Evolutionary conservation across 768 basidiomycete genomes (phyloP).

Genomic region (Boletus speciosus): DNA sequence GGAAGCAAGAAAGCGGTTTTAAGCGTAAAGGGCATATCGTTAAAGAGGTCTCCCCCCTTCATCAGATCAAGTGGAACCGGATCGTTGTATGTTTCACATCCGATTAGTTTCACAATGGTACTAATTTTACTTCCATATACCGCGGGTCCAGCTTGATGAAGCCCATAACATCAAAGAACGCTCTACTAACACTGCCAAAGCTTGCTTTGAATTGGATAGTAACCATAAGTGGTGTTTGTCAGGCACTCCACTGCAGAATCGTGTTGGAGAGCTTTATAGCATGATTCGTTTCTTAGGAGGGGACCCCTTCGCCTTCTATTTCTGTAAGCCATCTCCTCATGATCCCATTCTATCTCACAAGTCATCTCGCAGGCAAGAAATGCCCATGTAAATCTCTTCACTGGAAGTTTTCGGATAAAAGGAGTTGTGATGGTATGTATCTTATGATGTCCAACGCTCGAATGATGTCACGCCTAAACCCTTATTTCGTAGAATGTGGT

Average conservation of each 20-base stretch:
- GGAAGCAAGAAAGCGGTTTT: slow-evolving; percentile 91
- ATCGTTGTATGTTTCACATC: slow-evolving; percentile 51
- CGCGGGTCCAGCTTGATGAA: slow-evolving; percentile 71
- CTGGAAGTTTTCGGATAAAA: slow-evolving; percentile 87
- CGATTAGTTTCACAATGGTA: neutral
- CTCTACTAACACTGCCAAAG: slow-evolving; percentile 91
- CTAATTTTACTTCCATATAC: neutral
- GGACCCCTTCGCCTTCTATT: slow-evolving; percentile 89
- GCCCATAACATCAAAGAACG: slow-evolving; percentile 99
- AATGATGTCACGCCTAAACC: neutral
- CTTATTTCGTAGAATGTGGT: slow-evolving; percentile 57
- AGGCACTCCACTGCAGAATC: slow-evolving; percentile 94
- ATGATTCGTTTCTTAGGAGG: slow-evolving; percentile 90
- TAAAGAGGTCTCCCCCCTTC: slow-evolving; percentile 85
- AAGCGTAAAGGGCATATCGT: slow-evolving; percentile 79
- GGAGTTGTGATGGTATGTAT: slow-evolving; percentile 71
- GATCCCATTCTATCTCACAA: neutral
- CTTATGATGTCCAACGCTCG: neutral
- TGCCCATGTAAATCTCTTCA: slow-evolving; percentile 95
- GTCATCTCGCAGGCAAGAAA: slow-evolving; percentile 57
- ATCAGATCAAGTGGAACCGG: slow-evolving; percentile 81
- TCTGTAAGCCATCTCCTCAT: slow-evolving; percentile 52
- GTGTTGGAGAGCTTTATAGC: slow-evolving; percentile 98
- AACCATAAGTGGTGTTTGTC: slow-evolving; percentile 93
- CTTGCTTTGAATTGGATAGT: slow-evolving; percentile 84